Evolutionary conservation across 345 rosid species (phyloP).

Genomic region (Syzygium aromaticum): DNA sequence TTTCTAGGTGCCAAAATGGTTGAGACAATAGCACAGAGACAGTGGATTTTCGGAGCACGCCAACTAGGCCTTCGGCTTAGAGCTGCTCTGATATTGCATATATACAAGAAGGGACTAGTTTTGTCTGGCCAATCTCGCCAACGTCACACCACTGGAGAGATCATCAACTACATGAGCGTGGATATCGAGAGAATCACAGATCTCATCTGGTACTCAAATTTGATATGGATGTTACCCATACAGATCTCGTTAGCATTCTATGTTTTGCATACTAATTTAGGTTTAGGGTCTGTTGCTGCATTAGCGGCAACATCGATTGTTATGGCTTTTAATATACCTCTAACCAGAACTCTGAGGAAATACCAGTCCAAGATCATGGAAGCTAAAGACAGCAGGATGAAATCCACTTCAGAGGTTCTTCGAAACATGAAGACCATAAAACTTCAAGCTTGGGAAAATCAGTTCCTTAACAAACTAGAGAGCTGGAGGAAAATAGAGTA

Average conservation of each 20-base stretch:
- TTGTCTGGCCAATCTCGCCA: constrained; percentile 77
- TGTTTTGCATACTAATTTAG: constrained; percentile 52
- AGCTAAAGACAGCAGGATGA: constrained; percentile 84
- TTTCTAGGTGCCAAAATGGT: constrained; percentile 69
- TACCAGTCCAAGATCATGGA: constrained; percentile 80
- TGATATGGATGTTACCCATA: constrained; percentile 74
- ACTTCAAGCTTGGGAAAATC: constrained; percentile 88
- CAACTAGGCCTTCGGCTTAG: constrained; percentile 75
- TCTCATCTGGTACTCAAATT: constrained; percentile 65
- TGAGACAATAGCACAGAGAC: constrained; percentile 76
- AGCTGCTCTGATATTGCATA: constrained; percentile 63
- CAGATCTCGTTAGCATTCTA: constrained; percentile 70
- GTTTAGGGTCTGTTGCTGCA: constrained; percentile 71
- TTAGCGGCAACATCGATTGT: constrained; percentile 60
- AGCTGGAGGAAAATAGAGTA: constrained; percentile 50
- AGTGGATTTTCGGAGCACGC: constrained; percentile 92
- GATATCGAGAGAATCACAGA: constrained; percentile 79
- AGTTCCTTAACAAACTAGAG: constrained; percentile 53
- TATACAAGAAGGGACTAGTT: constrained; percentile 66
- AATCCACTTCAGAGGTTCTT: constrained; percentile 74
- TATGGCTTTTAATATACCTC: constrained; percentile 73
- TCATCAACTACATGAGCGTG: constrained; percentile 88
- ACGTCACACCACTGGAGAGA: constrained; percentile 77
- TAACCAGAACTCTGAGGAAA: constrained; percentile 56
- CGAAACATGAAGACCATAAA: constrained; percentile 80